Base-by-base conservation (phyloP, 495 filamentous ascomycete species). In the Penicillium bialowiezense region DNA sequence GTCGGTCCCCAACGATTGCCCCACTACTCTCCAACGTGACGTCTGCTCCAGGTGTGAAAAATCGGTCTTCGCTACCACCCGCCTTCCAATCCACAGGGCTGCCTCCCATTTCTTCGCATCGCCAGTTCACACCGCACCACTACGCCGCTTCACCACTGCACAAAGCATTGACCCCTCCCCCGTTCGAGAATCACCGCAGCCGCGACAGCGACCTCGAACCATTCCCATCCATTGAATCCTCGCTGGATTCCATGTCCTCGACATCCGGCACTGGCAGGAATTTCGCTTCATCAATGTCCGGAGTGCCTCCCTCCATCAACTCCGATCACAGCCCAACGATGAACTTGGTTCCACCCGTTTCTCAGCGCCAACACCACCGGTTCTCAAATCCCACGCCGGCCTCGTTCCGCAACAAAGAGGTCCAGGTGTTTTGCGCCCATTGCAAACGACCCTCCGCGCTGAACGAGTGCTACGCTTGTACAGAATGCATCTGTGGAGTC, bases 401-500 rank as follows among this genome's bases (percentile, higher is more conserved):
- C 3, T 71, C 68, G 23, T 71, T 65, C 56, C 65, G 68, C 42
- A 65, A 59, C 33, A 65, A 62, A 76, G 63, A 84, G 69, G 85
- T 92, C 13, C 87, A 93, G 54, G 92, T 96, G 14, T 95, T 90
- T 58, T 96, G 91, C 64, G 88, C 91, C 0, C 81, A 82, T 14
- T 96, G 91, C 62, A 85, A 86, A 51, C 80, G 84, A 15, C 66
- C 86, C 3, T 89, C 84, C 50, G 66, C 86, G 3, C 67, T 96
- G 36, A 83, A 82, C 49, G 86, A 91, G 48, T 90, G 87, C 24
- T 96, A 87, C 61, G 91, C 91, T 10, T 96, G 91, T 67, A 95
- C 90, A 0, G 90, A 96, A 62, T 96, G 91, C 63, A 95, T 96
- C 41, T 93, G 89, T 61, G 91, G 91, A 2, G 78, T 96, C 39